Evolutionary conservation across 495 filamentous ascomycete genomes (phyloP).

Genomic region (Pseudomonodictys pantanalensis): DNA sequence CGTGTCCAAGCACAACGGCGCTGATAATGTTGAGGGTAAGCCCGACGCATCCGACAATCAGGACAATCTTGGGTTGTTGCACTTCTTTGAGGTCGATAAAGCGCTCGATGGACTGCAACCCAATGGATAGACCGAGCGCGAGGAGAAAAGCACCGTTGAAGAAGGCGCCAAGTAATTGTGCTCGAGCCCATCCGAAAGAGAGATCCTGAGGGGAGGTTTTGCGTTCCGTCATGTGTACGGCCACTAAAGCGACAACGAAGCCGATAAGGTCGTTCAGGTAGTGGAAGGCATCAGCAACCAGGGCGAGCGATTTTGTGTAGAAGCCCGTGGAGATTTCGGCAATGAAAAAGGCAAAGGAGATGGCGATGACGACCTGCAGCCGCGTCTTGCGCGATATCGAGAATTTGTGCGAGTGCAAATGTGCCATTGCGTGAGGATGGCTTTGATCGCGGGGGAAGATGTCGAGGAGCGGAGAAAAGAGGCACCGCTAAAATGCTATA

Average conservation of each 20-base stretch:
- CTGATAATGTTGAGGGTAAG: conserved; percentile 31
- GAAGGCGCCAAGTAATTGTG: conserved; percentile 36
- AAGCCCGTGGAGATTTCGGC: conserved; percentile 49
- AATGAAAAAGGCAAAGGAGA: conserved; percentile 52
- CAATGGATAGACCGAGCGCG: conserved; percentile 34
- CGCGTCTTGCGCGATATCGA: conserved; percentile 30
- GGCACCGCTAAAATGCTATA: background rate
- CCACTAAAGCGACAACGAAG: conserved; percentile 32
- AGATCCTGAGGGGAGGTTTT: conserved; percentile 42
- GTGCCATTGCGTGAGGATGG: background rate
- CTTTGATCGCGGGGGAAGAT: background rate
- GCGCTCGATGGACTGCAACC: conserved; percentile 33
- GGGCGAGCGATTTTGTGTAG: conserved; percentile 35
- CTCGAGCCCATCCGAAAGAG: conserved; percentile 46
- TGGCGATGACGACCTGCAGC: conserved; percentile 48
- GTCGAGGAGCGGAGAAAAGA: background rate
- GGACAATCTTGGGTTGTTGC: conserved; percentile 29
- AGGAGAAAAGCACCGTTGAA: conserved; percentile 38
- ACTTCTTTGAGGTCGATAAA: conserved; percentile 40
- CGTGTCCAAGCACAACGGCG: conserved; percentile 22
- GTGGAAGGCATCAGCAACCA: conserved; percentile 38
- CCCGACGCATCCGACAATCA: conserved; percentile 38
- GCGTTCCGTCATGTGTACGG: conserved; percentile 27
- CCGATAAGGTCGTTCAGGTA: conserved; percentile 37
- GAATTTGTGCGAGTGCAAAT: background rate